phyloP scores from a whole-genome alignment of 352 stramenopile genomes.

The Globisporangium cederbergense region DNA sequence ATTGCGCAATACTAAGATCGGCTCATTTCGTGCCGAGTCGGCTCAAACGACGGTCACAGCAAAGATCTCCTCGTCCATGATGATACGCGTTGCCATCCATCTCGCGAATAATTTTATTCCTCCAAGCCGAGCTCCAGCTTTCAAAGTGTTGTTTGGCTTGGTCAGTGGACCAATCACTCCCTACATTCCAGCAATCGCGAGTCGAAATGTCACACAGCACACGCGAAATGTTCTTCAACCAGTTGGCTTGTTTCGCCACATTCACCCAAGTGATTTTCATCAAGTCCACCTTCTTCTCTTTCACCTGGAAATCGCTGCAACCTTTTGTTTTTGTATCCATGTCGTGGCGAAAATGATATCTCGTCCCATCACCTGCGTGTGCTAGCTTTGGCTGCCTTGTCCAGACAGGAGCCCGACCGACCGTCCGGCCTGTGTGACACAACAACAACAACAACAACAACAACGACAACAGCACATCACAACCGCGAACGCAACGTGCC shows the following conservation, averaged over 20 bases:
- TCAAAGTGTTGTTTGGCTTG: no score
- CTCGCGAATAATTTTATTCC: no score
- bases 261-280: not conserved
- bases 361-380: not conserved
- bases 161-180: no score
- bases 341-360: not conserved
- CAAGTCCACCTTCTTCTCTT: not conserved
- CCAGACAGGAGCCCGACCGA: not conserved
- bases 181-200: no score
- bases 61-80: no score
- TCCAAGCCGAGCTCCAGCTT: no score
- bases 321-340: not conserved
- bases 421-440: not conserved
- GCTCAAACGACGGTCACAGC: not conserved
- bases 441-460: not conserved
- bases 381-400: not conserved
- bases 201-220: no score
- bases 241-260: no score
- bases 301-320: no score
- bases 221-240: no score
- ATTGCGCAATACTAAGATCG: not conserved
- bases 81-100: no score
- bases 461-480: not conserved
- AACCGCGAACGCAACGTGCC: not conserved
- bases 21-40: not conserved